phyloP scores from a whole-genome alignment of 2,329 filamentous ascomycete species.

The Cladosporium halotolerans region DNA sequence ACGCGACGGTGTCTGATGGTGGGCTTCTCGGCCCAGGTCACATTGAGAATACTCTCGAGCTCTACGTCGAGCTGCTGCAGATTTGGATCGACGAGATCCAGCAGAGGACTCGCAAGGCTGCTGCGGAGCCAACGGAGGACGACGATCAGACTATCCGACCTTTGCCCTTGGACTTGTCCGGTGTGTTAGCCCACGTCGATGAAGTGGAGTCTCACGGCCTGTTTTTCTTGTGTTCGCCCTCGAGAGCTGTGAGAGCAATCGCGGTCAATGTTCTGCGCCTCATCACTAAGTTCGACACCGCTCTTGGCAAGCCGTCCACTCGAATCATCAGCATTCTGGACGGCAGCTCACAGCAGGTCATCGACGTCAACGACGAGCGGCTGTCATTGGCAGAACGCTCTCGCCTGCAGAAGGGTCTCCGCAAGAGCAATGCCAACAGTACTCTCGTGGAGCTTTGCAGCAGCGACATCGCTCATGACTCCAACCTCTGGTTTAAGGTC shows the following conservation, averaged over 20 bases:
- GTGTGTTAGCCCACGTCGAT: slow-evolving; percentile 87
- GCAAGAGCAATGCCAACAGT: slow-evolving; percentile 74
- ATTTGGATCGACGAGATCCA: slow-evolving; percentile 98
- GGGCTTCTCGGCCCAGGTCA: slow-evolving; percentile 91
- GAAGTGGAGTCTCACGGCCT: slow-evolving; percentile 94
- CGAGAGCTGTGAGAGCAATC: slow-evolving; percentile 77
- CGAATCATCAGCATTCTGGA: slow-evolving; percentile 90
- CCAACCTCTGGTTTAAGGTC: slow-evolving; percentile 94
- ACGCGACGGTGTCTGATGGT: slow-evolving; percentile 95
- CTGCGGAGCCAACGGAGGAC: slow-evolving; percentile 51
- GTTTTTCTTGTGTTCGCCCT: slow-evolving; percentile 96
- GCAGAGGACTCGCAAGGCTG: slow-evolving; percentile 70
- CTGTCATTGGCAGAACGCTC: slow-evolving; percentile 88
- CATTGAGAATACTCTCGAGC: slow-evolving; percentile 84
- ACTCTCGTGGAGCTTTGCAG: slow-evolving; percentile 90
- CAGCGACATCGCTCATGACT: slow-evolving; percentile 90
- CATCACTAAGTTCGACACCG: slow-evolving; percentile 88
- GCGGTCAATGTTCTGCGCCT: slow-evolving; percentile 87
- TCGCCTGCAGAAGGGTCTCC: slow-evolving; percentile 81
- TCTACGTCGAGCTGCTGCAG: slow-evolving; percentile 88
- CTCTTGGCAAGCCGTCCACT: slow-evolving; percentile 68
- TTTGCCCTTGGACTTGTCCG: slow-evolving; percentile 66
- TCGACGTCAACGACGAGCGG: slow-evolving; percentile 88
- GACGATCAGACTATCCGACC: slow-evolving; percentile 31
- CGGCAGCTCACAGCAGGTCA: slow-evolving; percentile 77